Conservation (phyloP, 176 grass and related monocot genomes). For the Melocanna baccifera region DNA sequence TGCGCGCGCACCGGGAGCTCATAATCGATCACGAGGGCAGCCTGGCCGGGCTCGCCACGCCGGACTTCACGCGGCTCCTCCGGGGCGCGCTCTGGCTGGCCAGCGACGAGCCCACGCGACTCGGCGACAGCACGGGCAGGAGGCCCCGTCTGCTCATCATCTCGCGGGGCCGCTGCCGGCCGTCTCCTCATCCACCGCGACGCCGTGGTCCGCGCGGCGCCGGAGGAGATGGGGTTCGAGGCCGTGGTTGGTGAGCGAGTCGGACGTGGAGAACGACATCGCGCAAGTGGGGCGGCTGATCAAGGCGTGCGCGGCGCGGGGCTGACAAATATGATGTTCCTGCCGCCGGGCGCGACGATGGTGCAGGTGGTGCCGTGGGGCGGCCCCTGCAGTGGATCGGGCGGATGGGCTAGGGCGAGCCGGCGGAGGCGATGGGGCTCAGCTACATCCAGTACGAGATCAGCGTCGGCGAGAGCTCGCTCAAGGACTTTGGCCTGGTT, state of each 20-base stretch:
- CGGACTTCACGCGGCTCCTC: constrained; percentile 73
- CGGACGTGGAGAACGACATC: constrained; percentile 47
- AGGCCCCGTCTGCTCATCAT: constrained; percentile 78
- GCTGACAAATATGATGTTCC: constrained; percentile 82
- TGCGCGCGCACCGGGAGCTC: constrained; percentile 75
- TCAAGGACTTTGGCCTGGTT: constrained; percentile 30
- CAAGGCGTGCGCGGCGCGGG: constrained; percentile 83
- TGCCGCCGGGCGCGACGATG: constrained; percentile 57
- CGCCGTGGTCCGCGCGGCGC: constrained; percentile 33
- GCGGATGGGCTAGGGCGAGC: constrained; percentile 67
- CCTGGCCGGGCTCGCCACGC: constrained; percentile 50
- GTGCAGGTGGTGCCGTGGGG: constrained; percentile 94
- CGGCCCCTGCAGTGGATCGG: constrained; percentile 69
- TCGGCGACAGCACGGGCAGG: neutral
- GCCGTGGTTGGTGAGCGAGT: constrained; percentile 49
- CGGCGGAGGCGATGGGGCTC: constrained; percentile 69
- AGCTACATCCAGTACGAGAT: constrained; percentile 78
- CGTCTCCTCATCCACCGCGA: constrained; percentile 43
- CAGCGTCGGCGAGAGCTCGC: constrained; percentile 59
- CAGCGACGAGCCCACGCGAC: constrained; percentile 41
- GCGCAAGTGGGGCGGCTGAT: constrained; percentile 43
- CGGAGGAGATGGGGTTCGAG: constrained; percentile 66
- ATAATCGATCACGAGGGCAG: constrained; percentile 49
- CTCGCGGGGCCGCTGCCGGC: constrained; percentile 46
- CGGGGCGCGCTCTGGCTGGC: constrained; percentile 48